A percentile compares a stretch with the other conserved stretches of the same genome.
Evolutionary conservation across 116 monocot genomes (phyloP).

Genomic region (Posidonia oceanica): DNA sequence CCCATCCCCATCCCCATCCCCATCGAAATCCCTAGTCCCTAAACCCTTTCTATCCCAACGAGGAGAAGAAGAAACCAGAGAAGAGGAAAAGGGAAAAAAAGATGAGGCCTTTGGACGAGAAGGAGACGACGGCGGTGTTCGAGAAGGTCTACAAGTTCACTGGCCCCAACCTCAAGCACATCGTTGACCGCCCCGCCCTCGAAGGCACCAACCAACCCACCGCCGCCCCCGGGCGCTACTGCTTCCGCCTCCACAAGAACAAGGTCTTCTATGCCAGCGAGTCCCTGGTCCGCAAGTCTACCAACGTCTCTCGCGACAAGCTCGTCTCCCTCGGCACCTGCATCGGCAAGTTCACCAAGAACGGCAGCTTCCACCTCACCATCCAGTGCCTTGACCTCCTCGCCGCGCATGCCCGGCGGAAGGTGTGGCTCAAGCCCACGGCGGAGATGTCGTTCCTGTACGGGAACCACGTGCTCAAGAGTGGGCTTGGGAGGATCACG

Average conservation of each 20-base stretch:
- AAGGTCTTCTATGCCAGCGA: slow-evolving; percentile 79
- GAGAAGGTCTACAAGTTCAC: slow-evolving; percentile 95
- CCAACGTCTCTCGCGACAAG: slow-evolving; percentile 51
- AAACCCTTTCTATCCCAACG: no score
- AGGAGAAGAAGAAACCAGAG: no score
- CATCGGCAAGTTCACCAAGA: slow-evolving; percentile 76
- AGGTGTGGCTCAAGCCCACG: slow-evolving; percentile 81
- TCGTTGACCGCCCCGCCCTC: slow-evolving; percentile 67
- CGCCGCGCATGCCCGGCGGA: slow-evolving; percentile 67
- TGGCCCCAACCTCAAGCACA: slow-evolving; percentile 72
- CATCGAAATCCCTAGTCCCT: no score
- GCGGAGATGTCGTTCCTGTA: slow-evolving; percentile 72
- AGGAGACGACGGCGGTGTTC: slow-evolving; percentile 83
- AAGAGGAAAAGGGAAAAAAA: not conserved
- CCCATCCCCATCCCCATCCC: no score
- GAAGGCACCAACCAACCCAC: slow-evolving; percentile 26
- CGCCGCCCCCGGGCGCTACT: slow-evolving; percentile 30
- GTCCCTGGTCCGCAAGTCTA: slow-evolving; percentile 66
- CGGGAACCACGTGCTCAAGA: slow-evolving; percentile 76
- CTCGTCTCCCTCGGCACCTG: slow-evolving; percentile 58
- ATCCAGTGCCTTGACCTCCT: slow-evolving; percentile 70
- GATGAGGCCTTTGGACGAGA: slow-evolving; percentile 96
- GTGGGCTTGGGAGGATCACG: slow-evolving; percentile 59
- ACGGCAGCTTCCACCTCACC: slow-evolving; percentile 68
- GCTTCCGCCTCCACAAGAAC: slow-evolving; percentile 89